These are phyloP conservation scores for Platanthera zijinensis DNA, from an alignment of 106 monocot species.

Conservation along the genomic window DNA sequence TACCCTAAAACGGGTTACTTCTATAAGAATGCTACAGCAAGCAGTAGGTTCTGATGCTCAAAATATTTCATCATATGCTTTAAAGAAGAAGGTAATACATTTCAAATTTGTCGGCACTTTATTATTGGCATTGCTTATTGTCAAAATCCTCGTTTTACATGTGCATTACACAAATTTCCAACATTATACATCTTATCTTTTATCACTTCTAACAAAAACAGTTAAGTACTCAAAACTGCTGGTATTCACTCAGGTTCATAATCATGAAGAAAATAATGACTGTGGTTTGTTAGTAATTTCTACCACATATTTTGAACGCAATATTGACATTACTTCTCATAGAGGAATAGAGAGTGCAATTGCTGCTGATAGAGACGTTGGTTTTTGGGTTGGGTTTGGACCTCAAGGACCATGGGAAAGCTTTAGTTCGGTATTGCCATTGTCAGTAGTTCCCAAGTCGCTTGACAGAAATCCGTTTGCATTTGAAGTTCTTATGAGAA, in stretches of 20 bases:
- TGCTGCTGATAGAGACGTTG: constrained; percentile 35
- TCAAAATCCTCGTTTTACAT: constrained; percentile 2
- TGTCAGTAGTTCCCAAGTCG: constrained; percentile 58
- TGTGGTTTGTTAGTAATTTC: constrained; percentile 58
- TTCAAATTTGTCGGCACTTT: background rate
- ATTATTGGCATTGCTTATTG: background rate
- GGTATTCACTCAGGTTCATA: constrained; percentile 18
- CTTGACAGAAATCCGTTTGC: constrained; percentile 58
- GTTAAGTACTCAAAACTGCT: background rate
- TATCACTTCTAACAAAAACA: background rate
- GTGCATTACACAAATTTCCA: background rate
- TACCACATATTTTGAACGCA: constrained; percentile 60
- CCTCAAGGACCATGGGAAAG: constrained; percentile 80
- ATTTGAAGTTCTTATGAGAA: constrained; percentile 68
- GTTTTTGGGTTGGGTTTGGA: constrained; percentile 73
- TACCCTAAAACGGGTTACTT: constrained; percentile 66
- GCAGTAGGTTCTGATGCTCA: constrained; percentile 30
- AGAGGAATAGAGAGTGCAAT: constrained; percentile 12
- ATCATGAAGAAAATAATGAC: constrained; percentile 21
- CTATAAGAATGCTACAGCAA: constrained; percentile 62
- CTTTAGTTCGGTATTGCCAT: constrained; percentile 61
- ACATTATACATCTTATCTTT: background rate
- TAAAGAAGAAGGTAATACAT: constrained; percentile 50
- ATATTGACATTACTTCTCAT: constrained; percentile 29
- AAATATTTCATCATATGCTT: constrained; percentile 39